phyloP scores from a whole-genome alignment of 2,329 filamentous ascomycete genomes.

The Phyllosticta citribraziliensis region DNA sequence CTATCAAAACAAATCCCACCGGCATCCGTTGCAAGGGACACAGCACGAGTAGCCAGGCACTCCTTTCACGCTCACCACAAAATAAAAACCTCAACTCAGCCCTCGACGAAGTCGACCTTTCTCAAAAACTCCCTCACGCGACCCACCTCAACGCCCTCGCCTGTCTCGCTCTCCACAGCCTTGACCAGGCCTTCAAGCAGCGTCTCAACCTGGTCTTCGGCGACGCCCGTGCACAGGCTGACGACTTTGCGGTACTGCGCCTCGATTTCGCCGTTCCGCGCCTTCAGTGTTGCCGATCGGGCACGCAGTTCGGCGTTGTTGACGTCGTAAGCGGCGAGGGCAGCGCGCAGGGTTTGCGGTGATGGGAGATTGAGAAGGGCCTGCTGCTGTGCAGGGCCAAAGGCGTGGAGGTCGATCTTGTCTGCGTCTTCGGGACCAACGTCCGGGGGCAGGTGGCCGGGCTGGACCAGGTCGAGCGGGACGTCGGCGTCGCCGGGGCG shows the following conservation, averaged over 20 bases:
- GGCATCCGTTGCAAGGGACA: too few relatives aligned
- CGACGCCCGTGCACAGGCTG: slow-evolving; percentile 71
- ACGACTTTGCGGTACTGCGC: slow-evolving; percentile 83
- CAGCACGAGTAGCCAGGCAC: too few relatives aligned
- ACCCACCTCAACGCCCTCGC: slow-evolving; percentile 60
- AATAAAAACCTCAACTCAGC: too few relatives aligned
- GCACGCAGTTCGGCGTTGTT: slow-evolving; percentile 59
- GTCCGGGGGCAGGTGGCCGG: neutral
- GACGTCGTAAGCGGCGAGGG: slow-evolving; percentile 58
- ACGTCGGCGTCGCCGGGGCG: slow-evolving; percentile 40
- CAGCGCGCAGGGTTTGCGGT: slow-evolving; percentile 45
- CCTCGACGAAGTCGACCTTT: slow-evolving; percentile 57
- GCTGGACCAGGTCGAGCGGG: neutral
- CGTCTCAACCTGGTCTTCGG: slow-evolving; percentile 68
- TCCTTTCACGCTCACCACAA: too few relatives aligned
- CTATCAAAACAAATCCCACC: too few relatives aligned
- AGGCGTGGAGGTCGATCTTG: slow-evolving; percentile 12
- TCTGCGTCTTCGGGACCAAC: slow-evolving; percentile 26
- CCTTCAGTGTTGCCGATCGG: slow-evolving; percentile 61
- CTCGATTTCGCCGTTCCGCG: slow-evolving; percentile 74
- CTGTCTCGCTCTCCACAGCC: slow-evolving; percentile 76
- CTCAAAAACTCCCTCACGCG: slow-evolving; percentile 70
- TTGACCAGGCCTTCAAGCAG: slow-evolving; percentile 70
- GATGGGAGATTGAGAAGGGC: slow-evolving; percentile 15
- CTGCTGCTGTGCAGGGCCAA: slow-evolving; percentile 7